phyloP scores from a whole-genome alignment of 441 rosid genomes.

The Manihot esculenta region DNA sequence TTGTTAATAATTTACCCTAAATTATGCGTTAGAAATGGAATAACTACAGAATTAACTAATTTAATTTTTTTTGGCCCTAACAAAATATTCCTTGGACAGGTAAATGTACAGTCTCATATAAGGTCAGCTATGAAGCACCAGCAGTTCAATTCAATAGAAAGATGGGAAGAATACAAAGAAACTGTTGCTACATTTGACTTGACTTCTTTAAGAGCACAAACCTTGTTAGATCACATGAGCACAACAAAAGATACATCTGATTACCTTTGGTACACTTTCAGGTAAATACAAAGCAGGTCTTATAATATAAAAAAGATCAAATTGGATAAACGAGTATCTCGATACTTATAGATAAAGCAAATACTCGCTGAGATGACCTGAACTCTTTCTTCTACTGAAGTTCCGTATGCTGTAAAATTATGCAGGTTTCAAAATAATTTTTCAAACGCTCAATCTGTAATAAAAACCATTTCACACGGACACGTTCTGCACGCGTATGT shows the following conservation, averaged over 20 bases:
- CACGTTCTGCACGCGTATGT: slow-evolving; percentile 64
- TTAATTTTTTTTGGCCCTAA: not conserved
- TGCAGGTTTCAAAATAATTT: slow-evolving; percentile 50
- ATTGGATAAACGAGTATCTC: too few species aligned
- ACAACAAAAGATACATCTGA: slow-evolving; percentile 65
- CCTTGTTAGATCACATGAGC: slow-evolving; percentile 60
- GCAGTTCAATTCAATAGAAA: slow-evolving; percentile 34
- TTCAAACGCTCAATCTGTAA: slow-evolving; percentile 32
- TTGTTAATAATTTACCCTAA: not conserved
- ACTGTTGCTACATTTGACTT: slow-evolving; percentile 37
- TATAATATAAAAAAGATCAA: not conserved
- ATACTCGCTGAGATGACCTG: not conserved
- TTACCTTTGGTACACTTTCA: slow-evolving; percentile 69
- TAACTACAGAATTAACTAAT: not conserved
- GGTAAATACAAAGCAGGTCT: slow-evolving; percentile 46
- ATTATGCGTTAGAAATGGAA: not conserved
- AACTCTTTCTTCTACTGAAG: not conserved
- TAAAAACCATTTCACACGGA: slow-evolving; percentile 49
- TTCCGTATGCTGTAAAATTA: slow-evolving; percentile 3
- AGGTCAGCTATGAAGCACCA: slow-evolving; percentile 41
- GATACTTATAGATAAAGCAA: too few species aligned
- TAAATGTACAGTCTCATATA: slow-evolving; percentile 44
- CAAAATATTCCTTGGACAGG: slow-evolving; percentile 37
- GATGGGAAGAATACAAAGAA: slow-evolving; percentile 65
- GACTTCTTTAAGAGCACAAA: slow-evolving; percentile 44